Conservation (phyloP, 1,139 yeast species). For the Pichia sp. region DNA sequence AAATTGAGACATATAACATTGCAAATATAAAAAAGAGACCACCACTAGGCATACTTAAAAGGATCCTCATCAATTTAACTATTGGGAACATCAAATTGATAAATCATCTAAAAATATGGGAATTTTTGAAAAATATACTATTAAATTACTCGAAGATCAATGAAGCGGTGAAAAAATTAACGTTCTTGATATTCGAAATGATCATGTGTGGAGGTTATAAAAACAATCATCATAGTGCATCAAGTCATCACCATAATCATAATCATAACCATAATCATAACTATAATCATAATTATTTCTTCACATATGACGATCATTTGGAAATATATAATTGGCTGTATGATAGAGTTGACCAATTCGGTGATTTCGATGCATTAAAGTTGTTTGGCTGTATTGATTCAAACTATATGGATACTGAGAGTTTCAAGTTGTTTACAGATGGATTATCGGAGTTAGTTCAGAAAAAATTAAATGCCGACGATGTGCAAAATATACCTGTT, state of each 20-base stretch:
- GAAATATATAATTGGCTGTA: background rate
- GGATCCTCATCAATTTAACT: constrained; percentile 76
- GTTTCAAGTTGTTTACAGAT: background rate
- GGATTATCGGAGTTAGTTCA: constrained; percentile 1
- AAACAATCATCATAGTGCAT: too few species aligned
- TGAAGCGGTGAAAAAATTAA: background rate
- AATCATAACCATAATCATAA: too few species aligned
- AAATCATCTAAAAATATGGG: background rate
- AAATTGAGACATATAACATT: constrained; percentile 16
- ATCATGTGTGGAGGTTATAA: background rate
- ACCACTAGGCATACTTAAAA: constrained; percentile 49
- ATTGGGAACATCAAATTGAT: constrained; percentile 50
- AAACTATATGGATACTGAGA: background rate
- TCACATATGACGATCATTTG: background rate
- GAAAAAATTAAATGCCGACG: background rate
- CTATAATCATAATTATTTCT: background rate
- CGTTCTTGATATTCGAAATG: background rate
- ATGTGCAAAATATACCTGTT: background rate
- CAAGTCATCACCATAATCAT: too few species aligned
- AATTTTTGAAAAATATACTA: background rate
- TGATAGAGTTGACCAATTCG: background rate
- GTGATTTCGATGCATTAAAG: constrained; percentile 2
- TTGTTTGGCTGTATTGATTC: constrained; percentile 2
- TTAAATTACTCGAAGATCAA: background rate
- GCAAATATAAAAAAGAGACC: constrained; percentile 9